Evolutionary conservation across 2,329 filamentous ascomycete genomes (phyloP), one percentile per base, ranked within the genome.

Genomic region (Periconia sp.): DNA sequence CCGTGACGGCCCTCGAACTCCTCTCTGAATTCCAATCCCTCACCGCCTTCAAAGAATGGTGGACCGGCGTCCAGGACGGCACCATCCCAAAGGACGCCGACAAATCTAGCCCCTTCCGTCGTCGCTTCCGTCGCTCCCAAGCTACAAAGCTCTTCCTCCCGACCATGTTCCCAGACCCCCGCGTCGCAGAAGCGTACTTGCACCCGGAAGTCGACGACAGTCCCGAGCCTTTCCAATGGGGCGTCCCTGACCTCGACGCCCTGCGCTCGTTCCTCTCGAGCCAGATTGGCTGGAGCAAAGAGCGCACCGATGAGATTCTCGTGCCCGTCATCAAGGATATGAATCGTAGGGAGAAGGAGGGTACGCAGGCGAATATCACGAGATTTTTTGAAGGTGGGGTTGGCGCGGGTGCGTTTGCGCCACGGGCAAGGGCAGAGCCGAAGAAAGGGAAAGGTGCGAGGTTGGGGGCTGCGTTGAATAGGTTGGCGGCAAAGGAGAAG

Each of bases 291-390:
- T 99, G 94, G 94, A 86, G 82, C 50, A 87, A 89, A 71, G 93
- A 97, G 73, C 82, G 92, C 8, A 97, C 93, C 0, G 94, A 99
- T 66, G 94, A 99, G 73, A 90, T 99, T 2, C 83, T 99, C 1
- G 91, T 99, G 1, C 94, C 94, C 0, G 95, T 99, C 1, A 94
- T 99, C 58, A 83, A 87, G 52, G 94, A 99, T 67, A 96, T 99
- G 90, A 97, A 97, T 70, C 84, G 85, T 3, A 82, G 94, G 40
- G 89, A 91, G 60, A 81, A 85, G 27, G 94, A 97, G 76, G 94
- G 94, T 7, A 97, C 93, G 17, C 94, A 99, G 78, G 87, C 86
- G 54, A 99, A 99, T 63, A 96, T 99, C 60, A 99, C 94, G n/a
- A 82, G 87, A 20, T 99, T 87, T 73, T 97, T 97, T 71, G 84